Percentiles rank a stretch among this genome's conserved stretches.
These are phyloP conservation scores for Cutaneotrichosporon sp. DNA, from an alignment of 1,284 basidiomycete species.

Conservation along the genomic window DNA sequence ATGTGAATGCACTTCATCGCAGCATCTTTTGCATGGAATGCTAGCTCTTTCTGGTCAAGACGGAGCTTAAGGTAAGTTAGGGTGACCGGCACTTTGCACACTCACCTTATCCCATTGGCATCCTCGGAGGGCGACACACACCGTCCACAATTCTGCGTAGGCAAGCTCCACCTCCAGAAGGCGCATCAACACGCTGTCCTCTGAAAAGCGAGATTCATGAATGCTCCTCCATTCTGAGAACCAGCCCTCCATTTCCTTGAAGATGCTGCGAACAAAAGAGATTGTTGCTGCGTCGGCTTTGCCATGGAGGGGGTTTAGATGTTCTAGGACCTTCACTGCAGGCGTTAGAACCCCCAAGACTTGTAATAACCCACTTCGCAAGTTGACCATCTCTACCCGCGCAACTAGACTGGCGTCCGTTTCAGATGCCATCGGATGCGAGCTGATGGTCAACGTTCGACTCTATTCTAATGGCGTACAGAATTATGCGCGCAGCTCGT, in stretches of 20 bases:
- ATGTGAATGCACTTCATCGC: constrained; percentile 69
- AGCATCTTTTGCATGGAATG: constrained; percentile 88
- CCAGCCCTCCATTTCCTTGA: constrained; percentile 67
- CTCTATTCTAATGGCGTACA: constrained; percentile 44
- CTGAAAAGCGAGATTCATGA: constrained; percentile 66
- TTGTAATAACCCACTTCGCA: constrained; percentile 47
- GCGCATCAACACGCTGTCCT: constrained; percentile 70
- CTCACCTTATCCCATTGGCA: constrained; percentile 89
- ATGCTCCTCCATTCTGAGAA: constrained; percentile 77
- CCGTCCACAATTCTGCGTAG: constrained; percentile 88
- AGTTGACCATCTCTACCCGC: constrained; percentile 80
- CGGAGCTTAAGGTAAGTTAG: constrained; percentile 39
- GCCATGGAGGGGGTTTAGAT: constrained; percentile 75
- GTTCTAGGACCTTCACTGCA: constrained; percentile 81
- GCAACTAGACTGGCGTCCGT: constrained; percentile 84
- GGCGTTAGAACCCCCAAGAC: background rate
- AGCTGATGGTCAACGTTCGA: constrained; percentile 25
- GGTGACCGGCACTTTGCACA: background rate
- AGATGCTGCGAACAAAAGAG: constrained; percentile 76
- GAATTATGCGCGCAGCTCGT: constrained; percentile 70
- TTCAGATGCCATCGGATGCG: constrained; percentile 74
- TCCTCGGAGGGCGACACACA: constrained; percentile 83
- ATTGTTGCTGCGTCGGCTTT: constrained; percentile 79
- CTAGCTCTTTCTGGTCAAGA: constrained; percentile 85
- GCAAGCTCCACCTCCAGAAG: constrained; percentile 80